Evolutionary conservation across 2,329 filamentous ascomycete genomes (phyloP), one percentile per base, ranked within the genome.

Genomic region (Metarhizium album): DNA sequence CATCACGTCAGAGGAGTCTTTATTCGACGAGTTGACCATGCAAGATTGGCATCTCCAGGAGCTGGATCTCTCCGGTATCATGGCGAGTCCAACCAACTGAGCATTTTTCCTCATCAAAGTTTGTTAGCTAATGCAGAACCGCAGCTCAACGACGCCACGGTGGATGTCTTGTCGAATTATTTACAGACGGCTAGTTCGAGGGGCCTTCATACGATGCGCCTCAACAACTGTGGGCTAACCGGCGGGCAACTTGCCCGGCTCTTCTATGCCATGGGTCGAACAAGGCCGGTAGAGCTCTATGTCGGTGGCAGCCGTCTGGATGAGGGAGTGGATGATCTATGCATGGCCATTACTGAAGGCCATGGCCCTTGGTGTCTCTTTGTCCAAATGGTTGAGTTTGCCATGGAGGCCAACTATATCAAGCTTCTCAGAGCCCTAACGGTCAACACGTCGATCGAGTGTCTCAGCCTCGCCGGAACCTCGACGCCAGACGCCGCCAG

Each of bases 331-430:
- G 73, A 73, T 18, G 69, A 75, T 48, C 63, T 80, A 50, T 74
- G 73, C 22, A 65, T 68, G 20, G 71, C 74, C 7, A 70, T 81
- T 24, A 64, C 68, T 1, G 63, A 66, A 48, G 72, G 72, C 14
- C 70, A 71, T 54, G 74, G 74, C 1, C 76, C 76, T 0, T 72
- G 68, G 53, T 72, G 70, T 23, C 63, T 80, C 22, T 74, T 75
- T 54, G 62, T 79, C 53, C 74, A 79, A 54, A 79, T 80, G 76
- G 66, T 79, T n/a, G 75, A 80, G 53, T 79, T 80, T 55, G 65
- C 67, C 20, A 63, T 72, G 38, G 77, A 80, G 58, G 60, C 60
- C 9, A 77, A 70, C 57, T 81, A 76, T 55, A 68, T 76, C 50
- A 70, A 69, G 49, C 67, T 81, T 4, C 61, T 80, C 53, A 65